Base-by-base conservation (phyloP, 495 filamentous ascomycete species). In the Bryoglossum gracile region DNA sequence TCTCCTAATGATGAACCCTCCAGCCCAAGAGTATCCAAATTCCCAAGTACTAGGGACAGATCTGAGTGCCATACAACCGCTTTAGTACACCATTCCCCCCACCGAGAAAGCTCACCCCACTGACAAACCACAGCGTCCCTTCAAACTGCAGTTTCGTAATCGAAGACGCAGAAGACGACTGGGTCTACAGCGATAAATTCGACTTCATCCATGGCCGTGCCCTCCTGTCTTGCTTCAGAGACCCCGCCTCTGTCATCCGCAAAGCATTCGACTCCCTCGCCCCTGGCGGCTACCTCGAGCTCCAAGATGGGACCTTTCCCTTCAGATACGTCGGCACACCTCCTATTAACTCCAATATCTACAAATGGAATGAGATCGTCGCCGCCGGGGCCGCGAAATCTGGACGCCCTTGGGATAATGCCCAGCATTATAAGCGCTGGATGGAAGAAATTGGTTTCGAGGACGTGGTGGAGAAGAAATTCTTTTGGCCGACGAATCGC, bases 51-150 rank as follows among this genome's bases (percentile, higher is more conserved):
- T 72, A 8, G 71, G 69, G 13, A 73, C 65, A 24, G 75, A 80
- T 54, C 57, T 80, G 0, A 72, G 68, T 37, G 67, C 77, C 1
- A 72, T 74, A 38, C 76, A 81, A 56, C 72, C 75, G 11, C 6
- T 11, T 6, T 46, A 39, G 49, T 52, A 22, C n/a, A 13, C 24
- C 21, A 9, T 9, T 38, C 21, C 25, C n/a, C 1, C 19, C 10
- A 22, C 42, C 21, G n/a, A 6, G 9, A 24, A 23, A 25, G 14
- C 16, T 17, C 5, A 17, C 21, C n/a, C 6, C 10, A 33, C 40
- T 40, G 5, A 36, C 48, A 21, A 25, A 9, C 37, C 3, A 22
- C 14, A 51, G 54, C 28, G 24, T 54, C 9, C 55, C 59, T 8
- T 51, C 59, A 4, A 68, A 68, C 36, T 59, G 52, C 43, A 51